These are phyloP conservation scores for Aegilops speltoides DNA, from an alignment of 176 grass and related monocot species.

Conservation along the genomic window DNA sequence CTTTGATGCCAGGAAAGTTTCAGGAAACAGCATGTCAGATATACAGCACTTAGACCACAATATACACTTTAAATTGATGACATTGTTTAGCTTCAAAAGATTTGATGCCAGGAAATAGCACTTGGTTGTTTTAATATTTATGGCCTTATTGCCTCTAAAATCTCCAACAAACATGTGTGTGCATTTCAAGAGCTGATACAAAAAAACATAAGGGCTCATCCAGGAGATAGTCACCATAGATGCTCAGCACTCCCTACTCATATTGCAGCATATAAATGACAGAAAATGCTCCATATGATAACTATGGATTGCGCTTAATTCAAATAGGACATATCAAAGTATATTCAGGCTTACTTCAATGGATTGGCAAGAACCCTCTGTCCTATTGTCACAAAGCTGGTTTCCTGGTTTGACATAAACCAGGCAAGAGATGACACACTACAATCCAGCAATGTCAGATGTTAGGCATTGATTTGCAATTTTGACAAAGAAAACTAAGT, in stretches of 20 bases:
- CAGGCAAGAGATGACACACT: constrained; percentile 97
- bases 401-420: constrained; percentile 98
- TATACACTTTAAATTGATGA: background rate
- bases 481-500: constrained; percentile 7
- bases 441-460: constrained; percentile 37
- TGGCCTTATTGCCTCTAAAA: constrained; percentile 21
- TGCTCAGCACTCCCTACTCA: constrained; percentile 1
- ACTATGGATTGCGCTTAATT: background rate
- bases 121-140: background rate
- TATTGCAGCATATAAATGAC: constrained; percentile 2
- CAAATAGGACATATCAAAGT: constrained; percentile 12
- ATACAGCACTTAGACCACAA: constrained; percentile 1
- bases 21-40: constrained; percentile 1
- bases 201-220: background rate
- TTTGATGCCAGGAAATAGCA: background rate
- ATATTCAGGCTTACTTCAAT: constrained; percentile 71
- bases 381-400: constrained; percentile 95
- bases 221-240: background rate
- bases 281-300: background rate
- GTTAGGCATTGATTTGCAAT: constrained; percentile 32
- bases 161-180: background rate
- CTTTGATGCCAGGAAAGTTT: background rate
- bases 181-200: constrained; percentile 15
- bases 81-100: constrained; percentile 16
- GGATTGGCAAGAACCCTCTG: constrained; percentile 91